Evolutionary conservation across 23 red algal genomes (phyloP).

Genomic region (Agarophyton chilense): DNA sequence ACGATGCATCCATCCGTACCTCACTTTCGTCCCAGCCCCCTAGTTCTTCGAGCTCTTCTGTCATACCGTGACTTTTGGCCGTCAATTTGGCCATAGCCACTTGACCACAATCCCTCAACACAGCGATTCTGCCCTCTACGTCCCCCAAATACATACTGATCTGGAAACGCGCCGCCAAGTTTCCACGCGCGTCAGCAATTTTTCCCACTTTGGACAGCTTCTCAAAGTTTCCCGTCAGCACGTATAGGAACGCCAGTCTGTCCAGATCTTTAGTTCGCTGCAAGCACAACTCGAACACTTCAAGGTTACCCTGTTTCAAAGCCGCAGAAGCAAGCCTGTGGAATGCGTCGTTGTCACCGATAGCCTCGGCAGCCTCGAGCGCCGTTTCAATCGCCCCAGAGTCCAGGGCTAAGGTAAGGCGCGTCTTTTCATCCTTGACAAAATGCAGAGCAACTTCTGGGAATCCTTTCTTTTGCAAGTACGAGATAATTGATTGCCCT

Average conservation of each 20-base stretch:
- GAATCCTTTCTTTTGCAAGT: constrained; percentile 97
- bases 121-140: constrained; percentile 50
- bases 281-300: constrained; percentile 87
- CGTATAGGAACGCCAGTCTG: constrained; percentile 90
- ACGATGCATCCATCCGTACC: not conserved
- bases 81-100: constrained; percentile 76
- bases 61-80: constrained; percentile 67
- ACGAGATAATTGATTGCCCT: constrained; percentile 94
- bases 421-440: constrained; percentile 94
- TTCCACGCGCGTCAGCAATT: constrained; percentile 85
- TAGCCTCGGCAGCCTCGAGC: constrained; percentile 78
- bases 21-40: constrained; percentile 53
- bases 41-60: constrained; percentile 66
- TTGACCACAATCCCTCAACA: constrained; percentile 87
- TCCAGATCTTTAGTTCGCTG: constrained; percentile 91
- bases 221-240: constrained; percentile 93
- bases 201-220: constrained; percentile 86
- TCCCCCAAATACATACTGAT: constrained; percentile 93
- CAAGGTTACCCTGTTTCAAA: constrained; percentile 86
- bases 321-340: constrained; percentile 74
- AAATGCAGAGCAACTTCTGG: constrained; percentile 97
- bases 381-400: constrained; percentile 92
- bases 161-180: constrained; percentile 84
- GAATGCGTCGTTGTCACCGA: constrained; percentile 86
- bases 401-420: constrained; percentile 92